These are phyloP conservation scores for Priceomyces medius DNA, from an alignment of 805 yeast genomes.

Conservation along the genomic window DNA sequence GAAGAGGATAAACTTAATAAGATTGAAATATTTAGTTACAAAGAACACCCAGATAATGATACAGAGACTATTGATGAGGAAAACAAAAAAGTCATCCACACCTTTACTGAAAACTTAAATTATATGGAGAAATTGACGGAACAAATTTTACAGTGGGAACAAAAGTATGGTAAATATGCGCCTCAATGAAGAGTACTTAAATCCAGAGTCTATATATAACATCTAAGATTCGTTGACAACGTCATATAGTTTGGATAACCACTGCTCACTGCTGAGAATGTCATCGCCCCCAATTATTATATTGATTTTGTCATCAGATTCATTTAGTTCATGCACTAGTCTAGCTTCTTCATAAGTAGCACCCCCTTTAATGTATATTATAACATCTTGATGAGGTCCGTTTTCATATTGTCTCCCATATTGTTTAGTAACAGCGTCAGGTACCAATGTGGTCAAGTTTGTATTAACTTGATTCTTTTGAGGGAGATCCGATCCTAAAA, in stretches of 20 bases:
- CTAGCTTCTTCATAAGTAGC: slow-evolving; percentile 91
- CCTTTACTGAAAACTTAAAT: slow-evolving; percentile 58
- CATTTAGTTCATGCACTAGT: slow-evolving; percentile 68
- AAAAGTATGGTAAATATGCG: slow-evolving; percentile 56
- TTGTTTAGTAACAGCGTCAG: slow-evolving; percentile 31
- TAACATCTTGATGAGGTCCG: slow-evolving; percentile 59
- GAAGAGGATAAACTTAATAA: slow-evolving; percentile 69
- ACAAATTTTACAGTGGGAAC: slow-evolving; percentile 76
- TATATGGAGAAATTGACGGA: slow-evolving; percentile 74
- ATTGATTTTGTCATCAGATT: slow-evolving; percentile 55
- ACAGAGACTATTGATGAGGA: slow-evolving; percentile 23
- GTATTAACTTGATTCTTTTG: slow-evolving; percentile 10
- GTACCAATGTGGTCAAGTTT: slow-evolving; percentile 37
- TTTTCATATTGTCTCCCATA: slow-evolving; percentile 19
- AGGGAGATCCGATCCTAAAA: slow-evolving; percentile 14
- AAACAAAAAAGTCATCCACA: slow-evolving; percentile 30
- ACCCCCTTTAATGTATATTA: slow-evolving; percentile 81
- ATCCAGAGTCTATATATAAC: not conserved
- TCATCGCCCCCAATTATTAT: slow-evolving; percentile 74
- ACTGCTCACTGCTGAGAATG: slow-evolving; percentile 33
- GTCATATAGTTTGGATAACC: slow-evolving; percentile 35
- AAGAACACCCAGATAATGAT: slow-evolving; percentile 30
- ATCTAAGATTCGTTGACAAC: slow-evolving; percentile 20
- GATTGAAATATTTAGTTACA: slow-evolving; percentile 45
- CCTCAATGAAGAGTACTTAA: slow-evolving; percentile 20